Evolutionary conservation across 257 asterid species (phyloP).

Genomic region (Nicotiana tabacum): DNA sequence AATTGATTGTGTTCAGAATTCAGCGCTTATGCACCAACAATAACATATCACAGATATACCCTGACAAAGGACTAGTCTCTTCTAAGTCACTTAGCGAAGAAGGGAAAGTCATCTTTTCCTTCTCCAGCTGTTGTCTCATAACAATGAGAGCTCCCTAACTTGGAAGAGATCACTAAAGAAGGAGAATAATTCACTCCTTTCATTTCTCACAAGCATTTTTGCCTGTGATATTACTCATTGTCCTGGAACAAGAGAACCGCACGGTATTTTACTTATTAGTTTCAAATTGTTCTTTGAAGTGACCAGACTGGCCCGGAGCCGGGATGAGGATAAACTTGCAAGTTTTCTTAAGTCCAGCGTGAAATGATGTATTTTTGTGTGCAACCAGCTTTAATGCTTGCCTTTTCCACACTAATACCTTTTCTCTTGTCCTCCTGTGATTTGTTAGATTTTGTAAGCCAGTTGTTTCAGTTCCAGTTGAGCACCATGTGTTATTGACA

Average conservation of each 20-base stretch:
- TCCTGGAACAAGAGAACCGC: background rate
- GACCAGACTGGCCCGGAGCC: background rate
- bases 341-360: background rate
- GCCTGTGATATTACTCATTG: background rate
- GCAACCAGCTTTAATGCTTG: background rate
- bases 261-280: background rate
- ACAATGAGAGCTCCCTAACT: background rate
- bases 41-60: background rate
- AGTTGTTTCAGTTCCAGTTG: background rate
- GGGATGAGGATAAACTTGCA: background rate
- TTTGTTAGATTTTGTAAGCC: background rate
- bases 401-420: background rate
- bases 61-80: background rate
- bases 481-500: background rate
- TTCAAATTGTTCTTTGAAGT: conserved; percentile 1
- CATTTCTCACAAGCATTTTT: background rate
- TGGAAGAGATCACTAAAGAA: background rate
- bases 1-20: background rate
- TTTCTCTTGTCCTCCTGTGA: background rate
- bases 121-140: background rate
- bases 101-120: background rate
- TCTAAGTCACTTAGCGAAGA: background rate
- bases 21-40: background rate
- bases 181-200: background rate
- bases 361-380: background rate